Evolutionary conservation across 345 rosid species (phyloP), one percentile per base, ranked within the genome.

Genomic region (Eucalyptus shirleyi): DNA sequence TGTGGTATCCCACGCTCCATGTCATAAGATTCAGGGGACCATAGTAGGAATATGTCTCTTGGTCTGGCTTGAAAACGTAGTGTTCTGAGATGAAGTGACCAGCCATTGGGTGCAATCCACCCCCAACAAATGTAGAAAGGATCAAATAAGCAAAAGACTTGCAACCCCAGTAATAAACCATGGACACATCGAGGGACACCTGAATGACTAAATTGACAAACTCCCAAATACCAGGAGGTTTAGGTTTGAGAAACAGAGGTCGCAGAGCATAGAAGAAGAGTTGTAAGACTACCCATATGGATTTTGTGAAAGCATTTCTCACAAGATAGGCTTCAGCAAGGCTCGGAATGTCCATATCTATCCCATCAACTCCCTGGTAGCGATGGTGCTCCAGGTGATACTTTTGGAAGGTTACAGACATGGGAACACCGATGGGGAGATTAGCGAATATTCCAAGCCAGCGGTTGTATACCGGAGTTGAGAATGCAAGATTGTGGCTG

Each of bases 21-120:
- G 98, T 93, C 88, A 97, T 81, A 19, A 93, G 93, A 89, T 96
- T 97, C 90, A 97, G 88, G 50, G 98, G 99, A 80, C 98, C 98
- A 51, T 96, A 97, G 90, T 95, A 97, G 37, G 98, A 97, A 90
- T 96, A 96, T 13, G 99, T 96, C 91, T 97, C 99, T 90, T 96
- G 99, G 9, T 92, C 93, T 4, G 98, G 95, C 34, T 95, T 94
- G 95, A 97, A 96, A 77, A 96, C 93, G 26, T 96, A 96, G 91
- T 96, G 99, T 69, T 97, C 99, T 5, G 98, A 97, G 90, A 97
- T 96, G 89, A 96, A 96, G 91, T 96, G 99, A 47, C 97, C 99
- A 1, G 96, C 98, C 98, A 96, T 95, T 62, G 97, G 98, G 91
- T 97, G 99, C 95, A 97, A 92, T 19, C 98, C 98, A 30, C 98